Evolutionary conservation across 2,329 filamentous ascomycete genomes (phyloP).

Genomic region (Aspergillus sp.): DNA sequence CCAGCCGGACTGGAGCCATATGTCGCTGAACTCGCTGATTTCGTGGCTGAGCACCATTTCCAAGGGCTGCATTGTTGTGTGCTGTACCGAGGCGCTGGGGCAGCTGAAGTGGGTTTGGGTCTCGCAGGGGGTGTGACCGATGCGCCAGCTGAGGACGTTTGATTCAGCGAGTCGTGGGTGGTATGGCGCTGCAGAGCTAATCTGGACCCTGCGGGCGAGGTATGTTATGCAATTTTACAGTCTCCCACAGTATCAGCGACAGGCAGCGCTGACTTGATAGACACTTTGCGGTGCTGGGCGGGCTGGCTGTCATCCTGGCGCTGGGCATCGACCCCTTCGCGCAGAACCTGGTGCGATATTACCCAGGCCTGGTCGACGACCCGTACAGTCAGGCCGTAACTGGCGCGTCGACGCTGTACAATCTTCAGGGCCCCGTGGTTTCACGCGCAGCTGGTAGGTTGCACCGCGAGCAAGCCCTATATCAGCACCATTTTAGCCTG

Average conservation of each 20-base stretch:
- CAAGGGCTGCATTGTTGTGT: slow-evolving; percentile 11
- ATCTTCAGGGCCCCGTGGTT: too few relatives aligned
- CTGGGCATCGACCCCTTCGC: slow-evolving; percentile 18
- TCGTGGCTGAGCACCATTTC: slow-evolving; percentile 19
- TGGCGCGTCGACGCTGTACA: too few relatives aligned
- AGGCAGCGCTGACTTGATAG: too few relatives aligned
- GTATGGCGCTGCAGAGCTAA: slow-evolving; percentile 9
- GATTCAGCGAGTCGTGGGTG: slow-evolving; percentile 16
- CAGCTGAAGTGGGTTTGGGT: slow-evolving; percentile 23
- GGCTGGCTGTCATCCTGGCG: slow-evolving; percentile 12
- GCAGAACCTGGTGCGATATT: slow-evolving; percentile 18
- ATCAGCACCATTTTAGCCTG: too few relatives aligned
- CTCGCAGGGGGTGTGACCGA: slow-evolving; percentile 4
- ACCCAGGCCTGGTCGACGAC: neutral
- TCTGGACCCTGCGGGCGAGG: slow-evolving; percentile 10
- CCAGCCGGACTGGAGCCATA: slow-evolving; percentile 14
- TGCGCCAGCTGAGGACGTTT: slow-evolving; percentile 11
- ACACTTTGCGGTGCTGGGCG: slow-evolving; percentile 7
- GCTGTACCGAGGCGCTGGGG: slow-evolving; percentile 10
- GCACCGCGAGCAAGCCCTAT: too few relatives aligned
- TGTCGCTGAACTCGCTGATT: slow-evolving; percentile 19
- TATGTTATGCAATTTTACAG: too few relatives aligned
- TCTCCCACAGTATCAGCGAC: too few relatives aligned
- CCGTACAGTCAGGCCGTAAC: too few relatives aligned
- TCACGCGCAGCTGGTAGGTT: too few relatives aligned